Evolutionary conservation across 2,329 filamentous ascomycete species (phyloP), one percentile per base, ranked within the genome.

Genomic region (Rhynchosporium secalis): DNA sequence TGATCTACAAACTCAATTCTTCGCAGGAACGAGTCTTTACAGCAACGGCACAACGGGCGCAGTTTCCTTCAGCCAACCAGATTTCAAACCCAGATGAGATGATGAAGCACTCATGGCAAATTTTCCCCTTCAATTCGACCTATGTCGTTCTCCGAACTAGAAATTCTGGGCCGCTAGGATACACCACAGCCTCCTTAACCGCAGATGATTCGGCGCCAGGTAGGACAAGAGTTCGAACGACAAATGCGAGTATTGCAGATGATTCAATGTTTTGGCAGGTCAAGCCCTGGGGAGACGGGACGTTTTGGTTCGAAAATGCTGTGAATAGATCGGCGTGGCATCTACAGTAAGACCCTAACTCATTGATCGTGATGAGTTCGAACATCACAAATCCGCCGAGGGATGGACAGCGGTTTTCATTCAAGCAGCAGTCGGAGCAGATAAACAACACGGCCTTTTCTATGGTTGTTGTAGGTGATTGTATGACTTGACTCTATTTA

Each of bases 281-380:
- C 29, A 29, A 29, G 29, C 47, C 47, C 1, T 51, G 47, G 47
- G 47, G 47, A 15, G 46, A 51, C n/a, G 29, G 47, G 1, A 51
- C 47, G 3, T 51, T 51, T 12, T 72, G 58, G 65, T 63, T 15
- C 63, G 63, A 33, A 46, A 65, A 45, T 51, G 40, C 20, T 72
- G 70, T 68, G 64, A 65, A 47, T 67, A 62, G 46, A 40, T 65
- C n/a, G 69, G 67, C 57, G 57, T 66, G 6, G 67, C 56, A 7
- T 51, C 67, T 26, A 60, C 33, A 12, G 51, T 56, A 15, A 15
- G 33, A 51, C 3, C 10, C 12, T 3, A 33, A 20, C 8, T 7
- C 12, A 7, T 12, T 4, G 26, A 7, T 36, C 5, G 47, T n/a
- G 29, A 51, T 51, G 47, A 51, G 29, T 36, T 51, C 47, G 15